Conservation (phyloP, 495 filamentous ascomycete species). For the Daldinia decipiens region DNA sequence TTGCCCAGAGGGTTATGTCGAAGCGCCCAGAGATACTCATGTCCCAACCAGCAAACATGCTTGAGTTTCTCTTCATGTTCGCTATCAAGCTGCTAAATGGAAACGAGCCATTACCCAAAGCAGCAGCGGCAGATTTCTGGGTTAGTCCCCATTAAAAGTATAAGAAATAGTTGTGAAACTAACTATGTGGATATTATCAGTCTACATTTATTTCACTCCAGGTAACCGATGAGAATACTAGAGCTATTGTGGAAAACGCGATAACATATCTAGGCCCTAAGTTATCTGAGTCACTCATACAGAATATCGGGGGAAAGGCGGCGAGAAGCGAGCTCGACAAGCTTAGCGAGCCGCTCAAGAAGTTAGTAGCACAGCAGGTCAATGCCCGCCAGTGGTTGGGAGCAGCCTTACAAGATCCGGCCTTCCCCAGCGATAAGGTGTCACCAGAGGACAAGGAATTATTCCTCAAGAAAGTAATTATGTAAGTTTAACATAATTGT, state of each 20-base stretch:
- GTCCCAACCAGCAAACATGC: slow-evolving; percentile 57
- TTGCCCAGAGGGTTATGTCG: slow-evolving; percentile 75
- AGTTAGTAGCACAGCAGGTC: slow-evolving; percentile 73
- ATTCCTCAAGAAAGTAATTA: slow-evolving; percentile 69
- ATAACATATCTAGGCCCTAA: slow-evolving; percentile 69
- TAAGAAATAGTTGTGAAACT: slow-evolving; percentile 25
- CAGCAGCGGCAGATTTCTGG: slow-evolving; percentile 84
- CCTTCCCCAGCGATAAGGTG: slow-evolving; percentile 72
- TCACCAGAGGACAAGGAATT: slow-evolving; percentile 66
- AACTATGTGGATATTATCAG: slow-evolving; percentile 49
- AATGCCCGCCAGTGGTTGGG: slow-evolving; percentile 70
- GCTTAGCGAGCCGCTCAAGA: slow-evolving; percentile 80
- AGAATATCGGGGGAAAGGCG: slow-evolving; percentile 78
- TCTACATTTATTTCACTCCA: slow-evolving; percentile 59
- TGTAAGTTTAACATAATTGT: slow-evolving; percentile 49
- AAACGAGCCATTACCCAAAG: slow-evolving; percentile 82
- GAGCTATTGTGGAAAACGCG: slow-evolving; percentile 60
- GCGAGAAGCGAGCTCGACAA: slow-evolving; percentile 80
- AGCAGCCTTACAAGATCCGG: slow-evolving; percentile 60
- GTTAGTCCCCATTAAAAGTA: slow-evolving; percentile 55
- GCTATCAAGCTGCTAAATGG: slow-evolving; percentile 75
- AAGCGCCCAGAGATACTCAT: slow-evolving; percentile 70
- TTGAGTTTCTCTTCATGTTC: slow-evolving; percentile 81
- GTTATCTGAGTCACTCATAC: slow-evolving; percentile 67
- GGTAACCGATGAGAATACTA: slow-evolving; percentile 53